Base-by-base conservation (phyloP, 2,329 filamentous ascomycete species). In the Tolypocladium pustulatum region DNA sequence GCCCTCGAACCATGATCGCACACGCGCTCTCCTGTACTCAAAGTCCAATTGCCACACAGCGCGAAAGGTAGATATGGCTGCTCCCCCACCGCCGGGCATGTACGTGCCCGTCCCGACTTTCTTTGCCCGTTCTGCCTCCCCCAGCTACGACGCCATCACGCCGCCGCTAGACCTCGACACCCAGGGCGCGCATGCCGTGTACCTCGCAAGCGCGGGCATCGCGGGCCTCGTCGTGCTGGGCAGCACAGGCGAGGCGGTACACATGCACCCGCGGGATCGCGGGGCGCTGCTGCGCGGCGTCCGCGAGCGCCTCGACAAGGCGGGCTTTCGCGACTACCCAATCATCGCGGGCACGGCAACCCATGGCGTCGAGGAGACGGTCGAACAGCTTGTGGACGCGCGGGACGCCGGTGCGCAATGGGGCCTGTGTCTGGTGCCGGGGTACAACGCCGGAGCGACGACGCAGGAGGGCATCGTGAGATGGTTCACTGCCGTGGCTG, bases 71-170 rank as follows among this genome's bases (percentile, higher is more conserved):
- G 40, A 38, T 25, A 58, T 58, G 59, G 53, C 55, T 13, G 53
- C 71, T 61, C 81, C 81, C 46, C 80, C 81, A 34, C 76, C 78
- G 52, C 75, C 78, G 54, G 82, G 82, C 62, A 78, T 84, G 65
- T 84, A 81, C 66, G 81, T 84, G 60, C 81, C 81, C 51, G 78
- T 85, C 51, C 84, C 84, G 7, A 87, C 85, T 55, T 87, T 88
- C 75, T 87, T 86, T 75, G 78, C 63, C 43, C 59, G 65, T 36
- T 78, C 71, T 64, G 75, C 67, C 54, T 66, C 75, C 6, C 68
- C 76, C 36, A 68, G 73, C 54, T 78, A 76, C 60, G 71, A 76
- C 54, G 64, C 75, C 8, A 68, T 77, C 53, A 76, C 79, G 54
- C 73, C 81, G 32, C 74, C 78, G 8, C 73, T 87, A 56, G 84